Evolutionary conservation across 345 rosid genomes (phyloP).

Genomic region (Trapa incisa): DNA sequence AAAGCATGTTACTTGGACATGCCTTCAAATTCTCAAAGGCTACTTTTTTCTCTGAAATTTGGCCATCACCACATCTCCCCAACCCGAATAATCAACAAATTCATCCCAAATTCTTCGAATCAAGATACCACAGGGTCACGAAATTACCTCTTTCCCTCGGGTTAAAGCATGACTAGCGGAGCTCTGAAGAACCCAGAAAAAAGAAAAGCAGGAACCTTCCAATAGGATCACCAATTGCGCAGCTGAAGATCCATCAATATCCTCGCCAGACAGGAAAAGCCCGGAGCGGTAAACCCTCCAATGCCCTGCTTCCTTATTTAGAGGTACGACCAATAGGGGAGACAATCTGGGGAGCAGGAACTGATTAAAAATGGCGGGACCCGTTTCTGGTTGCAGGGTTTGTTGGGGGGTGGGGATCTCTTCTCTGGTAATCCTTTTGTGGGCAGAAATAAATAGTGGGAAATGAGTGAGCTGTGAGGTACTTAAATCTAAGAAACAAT

Average conservation of each 20-base stretch:
- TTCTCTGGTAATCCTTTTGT: neutral
- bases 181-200: neutral
- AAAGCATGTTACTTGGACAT: neutral
- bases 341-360: neutral
- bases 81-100: neutral
- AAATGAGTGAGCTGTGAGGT: conserved; percentile 1
- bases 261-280: neutral
- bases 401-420: neutral
- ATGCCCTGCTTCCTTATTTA: neutral
- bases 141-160: neutral
- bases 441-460: neutral
- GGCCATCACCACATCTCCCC: neutral
- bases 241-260: neutral
- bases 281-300: neutral
- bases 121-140: neutral
- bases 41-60: neutral
- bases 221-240: neutral
- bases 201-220: conserved; percentile 1
- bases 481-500: neutral
- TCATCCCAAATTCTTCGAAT: neutral
- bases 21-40: neutral
- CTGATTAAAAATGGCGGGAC: conserved; percentile 5
- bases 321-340: neutral
- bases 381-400: neutral
- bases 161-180: neutral